phyloP scores from a whole-genome alignment of 148 eudicot genomes.

The Persicaria maculosa region DNA sequence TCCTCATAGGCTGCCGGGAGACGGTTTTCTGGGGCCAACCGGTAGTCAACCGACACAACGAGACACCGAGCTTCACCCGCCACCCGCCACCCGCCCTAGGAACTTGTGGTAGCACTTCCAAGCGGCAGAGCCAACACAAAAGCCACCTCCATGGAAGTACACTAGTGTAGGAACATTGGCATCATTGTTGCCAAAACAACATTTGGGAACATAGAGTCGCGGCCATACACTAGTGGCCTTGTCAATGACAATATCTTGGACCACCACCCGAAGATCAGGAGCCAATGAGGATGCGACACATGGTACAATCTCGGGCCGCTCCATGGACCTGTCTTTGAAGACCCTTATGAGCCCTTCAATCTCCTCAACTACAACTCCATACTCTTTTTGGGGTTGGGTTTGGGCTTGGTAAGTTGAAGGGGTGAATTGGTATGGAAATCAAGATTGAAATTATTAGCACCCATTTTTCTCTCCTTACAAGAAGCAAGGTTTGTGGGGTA shows the following conservation, averaged over 20 bases:
- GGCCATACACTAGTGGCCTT: constrained; percentile 41
- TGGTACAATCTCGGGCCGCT: constrained; percentile 39
- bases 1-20: constrained; percentile 82
- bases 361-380: constrained; percentile 32
- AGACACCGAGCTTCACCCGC: constrained; percentile 42
- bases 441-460: background rate
- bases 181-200: constrained; percentile 1
- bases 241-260: constrained; percentile 35
- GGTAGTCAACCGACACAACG: constrained; percentile 58
- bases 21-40: constrained; percentile 73
- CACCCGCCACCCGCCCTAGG: constrained; percentile 43
- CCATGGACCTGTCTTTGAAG: constrained; percentile 39
- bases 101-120: constrained; percentile 88
- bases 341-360: constrained; percentile 49
- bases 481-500: background rate
- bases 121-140: constrained; percentile 75
- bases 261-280: constrained; percentile 28
- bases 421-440: background rate
- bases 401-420: background rate
- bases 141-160: constrained; percentile 91
- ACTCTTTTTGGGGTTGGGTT: background rate
- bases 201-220: constrained; percentile 41
- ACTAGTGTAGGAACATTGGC: constrained; percentile 42
- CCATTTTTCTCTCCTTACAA: constrained; percentile 1
- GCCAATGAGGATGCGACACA: constrained; percentile 27